phyloP scores from a whole-genome alignment of 2,329 filamentous ascomycete genomes.

The Septoria petroselini region DNA sequence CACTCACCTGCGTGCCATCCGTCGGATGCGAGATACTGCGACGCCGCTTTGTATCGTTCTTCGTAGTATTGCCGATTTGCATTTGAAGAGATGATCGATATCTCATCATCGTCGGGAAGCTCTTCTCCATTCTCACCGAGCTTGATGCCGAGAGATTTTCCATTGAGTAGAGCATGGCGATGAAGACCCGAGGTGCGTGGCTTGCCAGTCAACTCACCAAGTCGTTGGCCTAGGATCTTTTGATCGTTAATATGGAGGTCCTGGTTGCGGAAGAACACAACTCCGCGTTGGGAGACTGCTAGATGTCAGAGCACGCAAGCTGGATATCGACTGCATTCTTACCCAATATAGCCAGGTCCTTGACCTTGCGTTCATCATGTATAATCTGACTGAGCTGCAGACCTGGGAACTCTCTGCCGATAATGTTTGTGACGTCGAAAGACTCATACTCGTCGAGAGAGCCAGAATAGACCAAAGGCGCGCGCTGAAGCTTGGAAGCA shows the following conservation, averaged over 20 bases:
- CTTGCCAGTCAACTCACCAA: constrained; percentile 60
- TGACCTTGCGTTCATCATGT: constrained; percentile 40
- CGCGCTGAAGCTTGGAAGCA: neutral
- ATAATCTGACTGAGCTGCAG: constrained; percentile 39
- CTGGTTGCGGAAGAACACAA: constrained; percentile 62
- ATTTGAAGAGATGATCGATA: constrained; percentile 63
- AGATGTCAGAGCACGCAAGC: neutral
- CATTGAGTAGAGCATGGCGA: constrained; percentile 45
- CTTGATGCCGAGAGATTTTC: constrained; percentile 37
- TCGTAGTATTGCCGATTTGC: constrained; percentile 39
- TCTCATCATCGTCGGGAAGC: constrained; percentile 54
- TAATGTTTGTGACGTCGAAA: constrained; percentile 52
- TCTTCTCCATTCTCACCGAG: constrained; percentile 55
- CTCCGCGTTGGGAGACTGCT: constrained; percentile 64
- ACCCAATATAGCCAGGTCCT: constrained; percentile 58
- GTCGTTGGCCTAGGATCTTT: constrained; percentile 60
- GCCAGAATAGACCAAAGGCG: constrained; percentile 37
- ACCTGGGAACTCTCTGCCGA: constrained; percentile 49
- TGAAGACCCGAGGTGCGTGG: constrained; percentile 58
- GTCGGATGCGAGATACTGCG: constrained; percentile 12
- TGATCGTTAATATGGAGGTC: constrained; percentile 59
- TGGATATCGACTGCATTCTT: constrained; percentile 11
- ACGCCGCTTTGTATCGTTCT: constrained; percentile 17
- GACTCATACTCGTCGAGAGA: constrained; percentile 45
- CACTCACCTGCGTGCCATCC: constrained; percentile 29